These are phyloP conservation scores for Fomes fomentarius DNA, from an alignment of 1,284 basidiomycete species.

Conservation along the genomic window DNA sequence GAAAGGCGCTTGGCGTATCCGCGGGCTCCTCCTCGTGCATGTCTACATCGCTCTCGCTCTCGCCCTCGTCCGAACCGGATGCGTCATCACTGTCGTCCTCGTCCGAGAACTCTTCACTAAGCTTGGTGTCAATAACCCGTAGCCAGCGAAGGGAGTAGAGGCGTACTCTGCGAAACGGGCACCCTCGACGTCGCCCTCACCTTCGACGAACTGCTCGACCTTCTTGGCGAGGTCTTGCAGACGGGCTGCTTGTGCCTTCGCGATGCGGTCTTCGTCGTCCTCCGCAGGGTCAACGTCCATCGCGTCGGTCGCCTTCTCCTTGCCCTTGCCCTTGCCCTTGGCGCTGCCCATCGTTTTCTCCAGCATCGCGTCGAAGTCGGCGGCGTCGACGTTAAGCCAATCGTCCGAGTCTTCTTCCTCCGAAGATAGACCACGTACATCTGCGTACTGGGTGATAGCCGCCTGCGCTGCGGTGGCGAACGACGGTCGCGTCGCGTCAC, in stretches of 20 bases:
- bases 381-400: slow-evolving; percentile 72
- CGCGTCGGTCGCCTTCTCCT: slow-evolving; percentile 25
- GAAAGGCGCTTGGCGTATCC: background rate
- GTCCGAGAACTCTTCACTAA: slow-evolving; percentile 64
- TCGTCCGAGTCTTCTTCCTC: slow-evolving; percentile 66
- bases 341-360: slow-evolving; percentile 41
- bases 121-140: slow-evolving; percentile 6
- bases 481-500: slow-evolving; percentile 63
- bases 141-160: background rate
- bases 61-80: too few relatives aligned
- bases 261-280: slow-evolving; percentile 49
- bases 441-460: slow-evolving; percentile 51
- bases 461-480: slow-evolving; percentile 75
- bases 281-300: slow-evolving; percentile 51
- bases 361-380: slow-evolving; percentile 67
- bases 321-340: slow-evolving; percentile 24
- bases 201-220: slow-evolving; percentile 87
- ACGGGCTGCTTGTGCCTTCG: slow-evolving; percentile 67
- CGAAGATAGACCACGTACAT: slow-evolving; percentile 19
- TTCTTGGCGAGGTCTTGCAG: slow-evolving; percentile 80
- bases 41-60: background rate
- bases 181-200: slow-evolving; percentile 84
- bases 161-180: slow-evolving; percentile 87
- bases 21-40: slow-evolving; percentile 3
- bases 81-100: slow-evolving; percentile 40